Base-by-base conservation (phyloP, 2,329 filamentous ascomycete species). In the Sporothrix pallida region DNA sequence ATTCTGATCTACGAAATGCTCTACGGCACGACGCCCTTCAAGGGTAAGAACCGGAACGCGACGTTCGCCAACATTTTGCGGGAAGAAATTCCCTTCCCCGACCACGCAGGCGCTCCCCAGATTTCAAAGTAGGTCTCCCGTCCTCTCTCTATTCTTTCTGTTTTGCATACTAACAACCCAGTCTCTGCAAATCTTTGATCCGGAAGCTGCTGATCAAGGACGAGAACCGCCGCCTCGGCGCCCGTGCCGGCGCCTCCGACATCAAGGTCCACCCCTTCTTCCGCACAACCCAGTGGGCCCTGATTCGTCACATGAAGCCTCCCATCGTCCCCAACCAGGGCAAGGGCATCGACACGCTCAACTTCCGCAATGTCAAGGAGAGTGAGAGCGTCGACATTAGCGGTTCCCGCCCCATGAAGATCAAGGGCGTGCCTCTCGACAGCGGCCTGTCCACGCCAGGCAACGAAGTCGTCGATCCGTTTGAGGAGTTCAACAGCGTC, bases 1-100 rank as follows among this genome's bases (percentile, higher is more conserved):
- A 98, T 99, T 77, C 84, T 99, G 80, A 94, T 99, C 73, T 99
- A 98, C 82, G 96, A 99, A 83, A 99, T 99, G 96, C 87, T 99
- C 50, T 99, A 95, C 84, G 96, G 96, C 72, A 99, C 95, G 0
- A 99, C 96, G 0, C 96, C 96, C 1, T 99, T 99, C 88, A 99
- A 99, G 86, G 96, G 96, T 78, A 98, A 99, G 89, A 99, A 98
- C 83, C 90, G 96, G 54, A 99, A 98, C 79, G 94, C 95, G 15
- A 99, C 96, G 0, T 99, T 99, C 84, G 95, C 95, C 75, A 99
- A 98, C 81, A 99, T 99, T 77, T 83, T 99, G 76, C 88, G 95
- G 71, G 96, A 99, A 81, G 96, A 99, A 77, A 96, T 98, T 75
- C 93, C 93, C 6, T 99, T 99, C 83, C 95, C 96, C 0, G 96